Evolutionary conservation across 2,329 filamentous ascomycete genomes (phyloP), one percentile per base, ranked within the genome.

Genomic region (Diaporthe sp.): DNA sequence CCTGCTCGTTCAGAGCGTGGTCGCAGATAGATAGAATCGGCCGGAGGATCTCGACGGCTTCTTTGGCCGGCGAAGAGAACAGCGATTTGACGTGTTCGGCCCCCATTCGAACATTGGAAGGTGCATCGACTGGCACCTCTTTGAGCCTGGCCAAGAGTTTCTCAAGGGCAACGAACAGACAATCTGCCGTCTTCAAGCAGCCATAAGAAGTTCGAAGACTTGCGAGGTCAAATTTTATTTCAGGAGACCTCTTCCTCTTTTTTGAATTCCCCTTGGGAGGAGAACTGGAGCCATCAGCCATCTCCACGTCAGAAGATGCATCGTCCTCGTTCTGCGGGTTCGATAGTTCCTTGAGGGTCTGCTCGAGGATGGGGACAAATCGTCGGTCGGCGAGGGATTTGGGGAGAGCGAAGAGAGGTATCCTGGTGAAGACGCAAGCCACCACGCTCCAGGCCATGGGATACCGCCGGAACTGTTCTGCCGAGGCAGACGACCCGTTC

Each of bases 361-460:
- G 89, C 79, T 92, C 91, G 57, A 97, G 82, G 13, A 95, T 89
- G 1, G 85, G 84, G 47, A 94, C 84, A 72, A 97, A 94, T 61
- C 91, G 89, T 74, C 92, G 88, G 75, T 95, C 92, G 31, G 91
- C 92, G 9, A 98, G 87, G 5, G 94, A 91, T 75, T 92, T 92
- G 12, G 94, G 94, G 34, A 94, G 87, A 15, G 91, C 92, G 61
- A 93, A 92, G 0, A 92, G 85, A 0, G 94, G 92, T 25, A 96
- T 90, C n/a, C 91, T 85, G 68, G 88, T 85, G 72, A 94, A 88
- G 65, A 93, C 86, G 75, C 88, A 88, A 60, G 87, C 86, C 34
- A 95, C 82, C 49, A 95, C 88, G 42, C 85, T 87, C 94, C 91
- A 93, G 13, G 90, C 86, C 71, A 89, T 81, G 63, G 90, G 89